Base-by-base conservation (phyloP, 2,329 filamentous ascomycete genomes). In the Fusarium humuli region DNA sequence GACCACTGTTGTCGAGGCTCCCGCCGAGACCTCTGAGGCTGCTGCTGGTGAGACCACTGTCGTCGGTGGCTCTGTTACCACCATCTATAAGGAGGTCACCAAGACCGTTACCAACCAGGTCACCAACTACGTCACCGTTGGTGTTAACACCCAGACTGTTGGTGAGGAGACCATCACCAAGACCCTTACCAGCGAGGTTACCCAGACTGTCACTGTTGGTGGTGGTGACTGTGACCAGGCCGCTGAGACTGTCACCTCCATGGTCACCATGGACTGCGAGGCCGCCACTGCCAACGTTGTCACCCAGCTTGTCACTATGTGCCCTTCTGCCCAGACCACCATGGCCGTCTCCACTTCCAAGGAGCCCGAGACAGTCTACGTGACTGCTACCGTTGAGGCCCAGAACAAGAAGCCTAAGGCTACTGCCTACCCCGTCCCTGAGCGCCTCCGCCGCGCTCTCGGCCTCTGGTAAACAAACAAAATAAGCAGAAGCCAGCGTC, bases 291-390 rank as follows among this genome's bases (percentile, higher is more conserved):
- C 32, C 49, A 53, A 53, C 23, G 34, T 53, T 14, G 25, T 53
- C 49, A 53, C 49, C 49, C 27, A 25, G 3, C 47, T 69, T 30
- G 45, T 71, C 41, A 65, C 70, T 20, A 53, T 64, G 13, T 74
- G 69, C 55, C 67, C 67, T 12, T 37, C 34, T 23, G 54, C 53
- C 9, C 63, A 44, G 14, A 75, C 70, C 10, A 75, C 72, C 11
- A 57, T 75, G 55, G 70, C 73, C 22, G 72, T 73, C n/a, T 61
- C 61, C 44, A 65, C 67, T 41, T 56, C 41, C 30, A 69, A 56
- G 30, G 61, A 67, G 42, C 67, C 73, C 18, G 73, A 74, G 61
- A 74, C 73, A 12, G 73, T 75, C 20, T 75, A 74, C 23, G 73
- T 74, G 55, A 75, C 73, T 34, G 57, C 63, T n/a, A 71, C 70